Conservation (phyloP, 805 yeast species). For the Ogataea populi-albae region DNA sequence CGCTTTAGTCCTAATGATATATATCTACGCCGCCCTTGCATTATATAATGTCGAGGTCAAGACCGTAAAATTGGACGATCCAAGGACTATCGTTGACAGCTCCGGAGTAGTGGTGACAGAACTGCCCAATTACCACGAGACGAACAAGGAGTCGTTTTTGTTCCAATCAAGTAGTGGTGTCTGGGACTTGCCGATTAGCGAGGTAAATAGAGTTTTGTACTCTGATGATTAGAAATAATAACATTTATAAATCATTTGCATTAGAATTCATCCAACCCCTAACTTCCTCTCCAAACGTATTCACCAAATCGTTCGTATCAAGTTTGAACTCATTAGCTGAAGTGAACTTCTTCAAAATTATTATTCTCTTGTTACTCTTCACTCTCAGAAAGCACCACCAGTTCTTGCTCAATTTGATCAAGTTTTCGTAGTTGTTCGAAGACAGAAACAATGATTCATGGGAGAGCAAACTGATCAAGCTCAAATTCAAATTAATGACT, state of each 20-base stretch:
- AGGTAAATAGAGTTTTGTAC: conserved; percentile 66
- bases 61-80: conserved; percentile 56
- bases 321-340: conserved; percentile 14
- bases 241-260: conserved; percentile 5
- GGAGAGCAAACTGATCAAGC: conserved; percentile 18
- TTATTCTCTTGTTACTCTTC: conserved; percentile 12
- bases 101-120: conserved; percentile 38
- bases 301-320: conserved; percentile 15
- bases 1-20: conserved; percentile 67
- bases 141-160: conserved; percentile 38
- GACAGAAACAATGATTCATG: conserved; percentile 13
- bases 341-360: conserved; percentile 21
- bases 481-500: conserved; percentile 19
- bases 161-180: conserved; percentile 75
- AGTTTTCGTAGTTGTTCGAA: conserved; percentile 18
- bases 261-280: conserved; percentile 18
- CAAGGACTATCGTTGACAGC: conserved; percentile 68
- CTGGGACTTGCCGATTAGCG: conserved; percentile 74
- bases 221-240: conserved; percentile 12
- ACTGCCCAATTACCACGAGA: conserved; percentile 12
- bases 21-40: conserved; percentile 65
- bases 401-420: conserved; percentile 23
- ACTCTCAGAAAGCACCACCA: conserved; percentile 28
- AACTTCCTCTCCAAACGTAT: conserved; percentile 27
- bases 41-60: conserved; percentile 74